Evolutionary conservation across 2,329 filamentous ascomycete genomes (phyloP).

Genomic region (Annulohypoxylon truncatum): DNA sequence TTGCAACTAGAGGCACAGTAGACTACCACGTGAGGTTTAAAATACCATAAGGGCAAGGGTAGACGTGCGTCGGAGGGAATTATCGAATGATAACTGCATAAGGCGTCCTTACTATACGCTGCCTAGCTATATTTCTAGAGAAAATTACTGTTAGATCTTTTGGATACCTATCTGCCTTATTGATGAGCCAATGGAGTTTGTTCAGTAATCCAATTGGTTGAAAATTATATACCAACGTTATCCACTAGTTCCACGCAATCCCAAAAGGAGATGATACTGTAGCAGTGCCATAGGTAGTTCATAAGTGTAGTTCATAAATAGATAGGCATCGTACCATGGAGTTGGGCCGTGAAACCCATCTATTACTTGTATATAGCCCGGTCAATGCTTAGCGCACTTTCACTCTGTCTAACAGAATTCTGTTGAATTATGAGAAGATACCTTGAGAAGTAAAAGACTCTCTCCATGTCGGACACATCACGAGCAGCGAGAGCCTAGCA

Average conservation of each 20-base stretch:
- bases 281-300: slow-evolving; percentile 2
- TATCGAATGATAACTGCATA: neutral
- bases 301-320: too few relatives aligned
- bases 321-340: slow-evolving; percentile 20
- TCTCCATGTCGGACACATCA: neutral
- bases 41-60: slow-evolving; percentile 27
- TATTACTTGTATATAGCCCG: neutral
- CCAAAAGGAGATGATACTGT: slow-evolving; percentile 5
- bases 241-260: neutral
- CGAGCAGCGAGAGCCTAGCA: neutral
- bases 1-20: slow-evolving; percentile 18
- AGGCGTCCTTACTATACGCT: neutral
- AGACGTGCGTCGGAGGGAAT: slow-evolving; percentile 3
- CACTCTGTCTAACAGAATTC: neutral
- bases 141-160: neutral
- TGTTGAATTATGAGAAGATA: neutral
- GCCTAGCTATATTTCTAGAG: neutral
- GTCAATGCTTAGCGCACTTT: neutral
- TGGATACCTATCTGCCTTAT: neutral
- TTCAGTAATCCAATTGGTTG: neutral
- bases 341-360: slow-evolving; percentile 2
- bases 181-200: neutral
- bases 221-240: slow-evolving; percentile 9
- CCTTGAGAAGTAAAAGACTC: too few relatives aligned
- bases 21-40: slow-evolving; percentile 27